Conservation (phyloP, 331 rosid genomes). For the Prunus yedoensis region DNA sequence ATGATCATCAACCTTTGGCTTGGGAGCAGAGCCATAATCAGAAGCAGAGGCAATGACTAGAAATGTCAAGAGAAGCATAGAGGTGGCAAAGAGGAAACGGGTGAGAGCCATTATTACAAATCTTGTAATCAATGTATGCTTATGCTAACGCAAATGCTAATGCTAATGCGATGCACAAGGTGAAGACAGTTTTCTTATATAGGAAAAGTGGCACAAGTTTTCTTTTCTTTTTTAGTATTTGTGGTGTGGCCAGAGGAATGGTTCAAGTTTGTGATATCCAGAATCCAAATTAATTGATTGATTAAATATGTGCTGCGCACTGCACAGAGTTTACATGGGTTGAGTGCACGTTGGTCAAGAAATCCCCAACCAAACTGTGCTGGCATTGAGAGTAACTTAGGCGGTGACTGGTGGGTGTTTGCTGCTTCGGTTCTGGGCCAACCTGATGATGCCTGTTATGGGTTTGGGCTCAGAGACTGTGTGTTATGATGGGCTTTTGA, state of each 20-base stretch:
- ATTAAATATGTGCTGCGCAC: background rate
- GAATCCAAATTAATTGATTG: background rate
- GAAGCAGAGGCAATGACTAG: constrained; percentile 37
- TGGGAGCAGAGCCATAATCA: constrained; percentile 30
- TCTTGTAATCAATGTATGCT: background rate
- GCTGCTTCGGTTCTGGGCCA: background rate
- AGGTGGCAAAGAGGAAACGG: constrained; percentile 15
- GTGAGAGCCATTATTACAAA: constrained; percentile 21
- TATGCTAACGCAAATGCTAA: too few relatives aligned
- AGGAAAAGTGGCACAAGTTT: background rate
- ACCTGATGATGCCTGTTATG: background rate
- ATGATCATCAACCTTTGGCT: constrained; percentile 2
- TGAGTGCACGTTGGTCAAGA: constrained; percentile 6
- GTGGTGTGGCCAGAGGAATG: background rate
- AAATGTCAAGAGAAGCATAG: constrained; percentile 34
- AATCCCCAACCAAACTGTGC: background rate
- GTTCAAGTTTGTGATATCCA: background rate
- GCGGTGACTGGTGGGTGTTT: too few relatives aligned
- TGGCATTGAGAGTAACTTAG: background rate
- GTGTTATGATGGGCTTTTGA: too few relatives aligned
- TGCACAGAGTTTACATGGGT: background rate
- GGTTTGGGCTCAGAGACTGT: too few relatives aligned
- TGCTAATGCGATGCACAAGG: background rate
- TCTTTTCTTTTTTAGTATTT: background rate
- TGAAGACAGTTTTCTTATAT: constrained; percentile 1